Evolutionary conservation across 345 rosid genomes (phyloP), one percentile per base, ranked within the genome.

Genomic region (Syzygium grande): DNA sequence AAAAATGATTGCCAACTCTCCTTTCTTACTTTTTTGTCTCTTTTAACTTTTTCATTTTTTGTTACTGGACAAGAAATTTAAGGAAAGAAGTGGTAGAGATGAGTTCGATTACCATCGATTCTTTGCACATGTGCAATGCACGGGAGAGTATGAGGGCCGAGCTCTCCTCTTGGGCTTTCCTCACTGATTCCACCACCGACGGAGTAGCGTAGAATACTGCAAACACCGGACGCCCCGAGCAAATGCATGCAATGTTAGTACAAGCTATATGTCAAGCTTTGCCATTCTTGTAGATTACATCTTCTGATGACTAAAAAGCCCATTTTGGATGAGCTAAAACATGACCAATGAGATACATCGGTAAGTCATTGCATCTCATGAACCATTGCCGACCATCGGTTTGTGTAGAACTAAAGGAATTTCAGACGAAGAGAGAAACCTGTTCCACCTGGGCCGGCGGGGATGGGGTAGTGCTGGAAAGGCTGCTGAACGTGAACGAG

Each of bases 401-500:
- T 73, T 19, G 27, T 55, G 78, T 27, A 51, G 59, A 52, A 77
- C 54, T 51, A 17, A 77, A 51, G 30, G 17, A 84, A 84, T 30
- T 59, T 29, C 41, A 30, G 43, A 84, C 11, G 51, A 16, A 4
- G 25, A 25, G 8, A 83, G 49, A 27, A 17, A 94, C 94, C 92
- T 89, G 92, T 54, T 17, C 89, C 91, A 49, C 93, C 96, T 2
- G 96, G 91, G 54, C 94, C 95, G 27, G 92, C 87, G 14, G 98
- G 93, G 85, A 86, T 88, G 53, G 92, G 38, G 61, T 61, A 55
- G 52, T 90, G 91, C 85, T 90, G 91, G 56, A 92, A 92, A 2
- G 95, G 92, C 49, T 90, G 92, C 68, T 94, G 96, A 88, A 94
- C 96, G 86, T 95, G 96, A 89, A 94, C 88, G 84, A 94, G 86